A percentile compares a stretch with the other conserved stretches of the same genome.
Evolutionary conservation across 2,329 filamentous ascomycete species (phyloP).

Genomic region (Pseudogymnoascus sp.): DNA sequence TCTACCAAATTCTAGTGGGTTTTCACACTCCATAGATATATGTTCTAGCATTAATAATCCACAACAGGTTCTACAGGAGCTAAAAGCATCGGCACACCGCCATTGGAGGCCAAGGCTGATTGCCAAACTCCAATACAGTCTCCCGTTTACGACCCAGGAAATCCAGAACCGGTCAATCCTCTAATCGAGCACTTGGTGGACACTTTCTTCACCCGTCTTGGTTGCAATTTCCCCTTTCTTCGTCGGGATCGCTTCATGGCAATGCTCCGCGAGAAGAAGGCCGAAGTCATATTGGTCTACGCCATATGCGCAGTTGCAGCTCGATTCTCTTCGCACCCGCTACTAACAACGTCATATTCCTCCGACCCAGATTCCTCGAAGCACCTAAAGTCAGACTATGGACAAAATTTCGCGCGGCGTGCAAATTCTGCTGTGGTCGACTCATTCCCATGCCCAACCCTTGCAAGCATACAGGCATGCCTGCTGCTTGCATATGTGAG

Average conservation of each 20-base stretch:
- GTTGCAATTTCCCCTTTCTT: conserved; percentile 80
- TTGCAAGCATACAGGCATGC: conserved; percentile 77
- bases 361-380: conserved; percentile 41
- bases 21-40: background rate
- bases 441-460: conserved; percentile 73
- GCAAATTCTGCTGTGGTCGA: conserved; percentile 76
- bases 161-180: conserved; percentile 61
- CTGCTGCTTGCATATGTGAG: conserved; percentile 81
- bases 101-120: background rate
- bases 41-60: background rate
- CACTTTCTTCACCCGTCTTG: conserved; percentile 73
- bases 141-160: conserved; percentile 49
- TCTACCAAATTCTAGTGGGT: background rate
- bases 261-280: conserved; percentile 69
- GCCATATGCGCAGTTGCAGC: conserved; percentile 77
- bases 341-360: conserved; percentile 32
- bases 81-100: background rate
- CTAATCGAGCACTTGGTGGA: conserved; percentile 71
- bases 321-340: conserved; percentile 62
- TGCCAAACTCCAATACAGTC: background rate
- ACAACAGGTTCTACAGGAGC: background rate
- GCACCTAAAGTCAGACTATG: conserved; percentile 57
- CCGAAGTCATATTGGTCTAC: conserved; percentile 80
- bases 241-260: conserved; percentile 64
- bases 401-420: conserved; percentile 70